phyloP scores from a whole-genome alignment of 805 yeast genomes.

The Schizosaccharomyces octosporus region DNA sequence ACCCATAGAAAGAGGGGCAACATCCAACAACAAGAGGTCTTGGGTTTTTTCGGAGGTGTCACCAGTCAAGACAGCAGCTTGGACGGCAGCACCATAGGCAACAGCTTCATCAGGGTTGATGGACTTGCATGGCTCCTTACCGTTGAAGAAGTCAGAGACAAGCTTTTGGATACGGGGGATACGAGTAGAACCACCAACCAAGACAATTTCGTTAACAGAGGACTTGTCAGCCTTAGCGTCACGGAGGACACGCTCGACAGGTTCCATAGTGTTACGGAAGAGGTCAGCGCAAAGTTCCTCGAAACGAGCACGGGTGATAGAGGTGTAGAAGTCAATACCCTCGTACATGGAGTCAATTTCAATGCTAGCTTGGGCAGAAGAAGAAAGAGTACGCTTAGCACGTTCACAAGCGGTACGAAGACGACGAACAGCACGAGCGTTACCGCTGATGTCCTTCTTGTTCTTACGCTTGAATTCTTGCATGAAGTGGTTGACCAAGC shows the following conservation, averaged over 20 bases:
- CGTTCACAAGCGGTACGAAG: conserved; percentile 97
- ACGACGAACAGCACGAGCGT: conserved; percentile 96
- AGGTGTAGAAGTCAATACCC: conserved; percentile 90
- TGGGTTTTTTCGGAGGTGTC: conserved; percentile 90
- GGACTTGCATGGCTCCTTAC: conserved; percentile 89
- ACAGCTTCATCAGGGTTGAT: conserved; percentile 98
- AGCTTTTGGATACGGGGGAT: conserved; percentile 91
- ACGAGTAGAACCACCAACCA: conserved; percentile 96
- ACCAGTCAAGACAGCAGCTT: conserved; percentile 90
- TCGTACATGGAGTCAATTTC: conserved; percentile 87
- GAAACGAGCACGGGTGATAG: conserved; percentile 89
- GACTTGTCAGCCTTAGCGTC: conserved; percentile 82
- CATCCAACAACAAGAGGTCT: conserved; percentile 82
- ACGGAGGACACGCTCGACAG: conserved; percentile 82
- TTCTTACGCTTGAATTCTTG: conserved; percentile 93
- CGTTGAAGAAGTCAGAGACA: conserved; percentile 88
- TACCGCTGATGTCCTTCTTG: conserved; percentile 76
- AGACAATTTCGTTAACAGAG: conserved; percentile 70
- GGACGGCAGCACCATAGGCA: conserved; percentile 98
- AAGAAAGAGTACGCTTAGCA: conserved; percentile 94
- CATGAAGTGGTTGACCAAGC: conserved; percentile 80
- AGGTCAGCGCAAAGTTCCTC: conserved; percentile 87
- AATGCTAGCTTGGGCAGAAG: conserved; percentile 81
- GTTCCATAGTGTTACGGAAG: conserved; percentile 81
- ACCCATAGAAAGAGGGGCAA: conserved; percentile 91